Evolutionary conservation across 75 land plant species (phyloP), one percentile per base, ranked within the genome.

Genomic region (Ceratopteris richardii): DNA sequence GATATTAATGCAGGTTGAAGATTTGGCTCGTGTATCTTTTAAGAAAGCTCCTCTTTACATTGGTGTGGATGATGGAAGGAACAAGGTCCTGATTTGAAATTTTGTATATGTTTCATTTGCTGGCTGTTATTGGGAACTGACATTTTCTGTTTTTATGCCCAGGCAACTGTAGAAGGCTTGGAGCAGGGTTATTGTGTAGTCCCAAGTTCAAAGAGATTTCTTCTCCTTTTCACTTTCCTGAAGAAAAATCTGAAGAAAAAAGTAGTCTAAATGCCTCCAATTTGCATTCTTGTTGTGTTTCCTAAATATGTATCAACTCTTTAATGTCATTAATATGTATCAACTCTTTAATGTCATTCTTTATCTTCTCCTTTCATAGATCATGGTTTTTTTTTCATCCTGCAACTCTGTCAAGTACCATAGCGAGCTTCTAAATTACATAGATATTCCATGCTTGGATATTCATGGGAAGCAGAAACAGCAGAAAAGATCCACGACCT

Each of bases 381-480:
- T 76, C n/a, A 89, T 93, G 95, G 96, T 88, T 9, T 89, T 93
- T 72, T 89, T 93, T 63, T 93, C 98, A 3, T 86, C 96, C 2
- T 86, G 90, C 56, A 82, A 85, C 76, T 85, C 98, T 0, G 96
- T 90, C 29, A 87, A 90, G 69, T 90, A 63, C 63, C 92, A 90
- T 65, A 48, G 83, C 27, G 98, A 88, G 25, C 82, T 92, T 53
- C 77, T 92, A 17, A 77, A 75, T 61, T 92, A 88, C 66, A 88
- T 92, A 47, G 76, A 88, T 36, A 75, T 92, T n/a, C 84, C 82
- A 10, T 92, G 97, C 72, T 41, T 67, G 33, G 93, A 87, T 74
- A 92, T 90, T 37, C 96, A 89, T 81, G 98, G 98, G 30, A 86
- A 89, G 56, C 96, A 85, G 65, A 89, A 93, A 79, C 98, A 93